These are phyloP conservation scores for Leonotis leonurus DNA, from an alignment of 257 asterid genomes.

Conservation along the genomic window DNA sequence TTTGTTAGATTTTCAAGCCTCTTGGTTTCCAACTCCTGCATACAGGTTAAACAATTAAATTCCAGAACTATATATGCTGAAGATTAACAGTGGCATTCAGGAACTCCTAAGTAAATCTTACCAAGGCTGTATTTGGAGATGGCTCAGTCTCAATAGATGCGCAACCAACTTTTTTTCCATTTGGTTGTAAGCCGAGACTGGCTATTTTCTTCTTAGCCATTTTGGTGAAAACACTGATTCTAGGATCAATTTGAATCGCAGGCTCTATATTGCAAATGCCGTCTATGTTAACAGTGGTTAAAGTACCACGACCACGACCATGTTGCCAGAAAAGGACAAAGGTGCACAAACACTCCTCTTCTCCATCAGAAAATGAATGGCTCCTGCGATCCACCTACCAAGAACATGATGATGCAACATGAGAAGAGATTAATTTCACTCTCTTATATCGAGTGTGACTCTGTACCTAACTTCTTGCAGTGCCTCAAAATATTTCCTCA, in stretches of 20 bases:
- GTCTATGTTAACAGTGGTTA: slow-evolving; percentile 24
- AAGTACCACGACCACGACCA: slow-evolving; percentile 39
- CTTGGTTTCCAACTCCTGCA: slow-evolving; percentile 19
- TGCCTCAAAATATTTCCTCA: neutral
- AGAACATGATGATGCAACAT: slow-evolving; percentile 6
- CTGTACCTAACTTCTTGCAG: neutral
- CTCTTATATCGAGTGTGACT: neutral
- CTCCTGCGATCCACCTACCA: slow-evolving; percentile 34
- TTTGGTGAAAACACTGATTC: slow-evolving; percentile 29
- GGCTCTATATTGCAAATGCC: slow-evolving; percentile 26
- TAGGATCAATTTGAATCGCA: slow-evolving; percentile 26
- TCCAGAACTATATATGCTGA: neutral
- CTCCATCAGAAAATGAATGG: slow-evolving; percentile 34
- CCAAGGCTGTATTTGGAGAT: slow-evolving; percentile 10
- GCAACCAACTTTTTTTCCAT: neutral
- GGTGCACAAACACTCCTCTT: slow-evolving; percentile 52
- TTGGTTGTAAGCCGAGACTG: neutral
- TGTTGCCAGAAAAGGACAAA: slow-evolving; percentile 48
- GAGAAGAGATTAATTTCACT: neutral
- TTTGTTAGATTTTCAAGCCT: neutral
- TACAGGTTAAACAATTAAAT: slow-evolving; percentile 6
- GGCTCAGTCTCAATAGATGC: neutral
- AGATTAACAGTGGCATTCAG: slow-evolving; percentile 6
- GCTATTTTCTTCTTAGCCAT: slow-evolving; percentile 28
- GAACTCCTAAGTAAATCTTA: slow-evolving; percentile 4